phyloP scores from a whole-genome alignment of 1,284 basidiomycete genomes.

The Apiotrichum akiyoshidainum region DNA sequence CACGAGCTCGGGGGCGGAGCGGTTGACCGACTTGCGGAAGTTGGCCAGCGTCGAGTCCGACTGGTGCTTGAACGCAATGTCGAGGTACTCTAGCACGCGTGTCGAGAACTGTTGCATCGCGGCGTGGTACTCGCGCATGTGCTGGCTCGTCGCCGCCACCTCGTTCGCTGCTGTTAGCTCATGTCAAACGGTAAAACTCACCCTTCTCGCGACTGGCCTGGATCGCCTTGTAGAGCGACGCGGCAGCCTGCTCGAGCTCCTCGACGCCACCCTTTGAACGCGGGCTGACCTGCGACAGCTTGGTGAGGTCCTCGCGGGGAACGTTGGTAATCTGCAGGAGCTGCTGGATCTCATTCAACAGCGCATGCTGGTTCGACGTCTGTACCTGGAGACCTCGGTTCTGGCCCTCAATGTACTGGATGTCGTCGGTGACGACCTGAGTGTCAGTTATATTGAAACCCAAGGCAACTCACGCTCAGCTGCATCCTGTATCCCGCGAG shows the following conservation, averaged over 20 bases:
- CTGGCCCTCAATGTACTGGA: slow-evolving; percentile 91
- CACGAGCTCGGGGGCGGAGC: slow-evolving; percentile 50
- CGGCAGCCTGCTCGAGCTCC: slow-evolving; percentile 74
- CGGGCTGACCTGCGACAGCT: slow-evolving; percentile 79
- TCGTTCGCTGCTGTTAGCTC: slow-evolving; percentile 53
- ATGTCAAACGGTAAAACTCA: slow-evolving; percentile 36
- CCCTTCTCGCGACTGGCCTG: slow-evolving; percentile 84
- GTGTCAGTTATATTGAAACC: slow-evolving; percentile 13
- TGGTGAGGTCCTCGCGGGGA: slow-evolving; percentile 67
- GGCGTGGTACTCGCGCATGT: slow-evolving; percentile 81
- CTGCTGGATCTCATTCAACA: slow-evolving; percentile 77
- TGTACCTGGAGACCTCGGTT: slow-evolving; percentile 96
- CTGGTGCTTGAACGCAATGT: slow-evolving; percentile 81
- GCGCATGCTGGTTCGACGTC: slow-evolving; percentile 85
- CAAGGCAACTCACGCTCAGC: slow-evolving; percentile 76
- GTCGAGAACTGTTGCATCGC: slow-evolving; percentile 89
- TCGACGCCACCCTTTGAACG: slow-evolving; percentile 72
- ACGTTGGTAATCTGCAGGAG: slow-evolving; percentile 94
- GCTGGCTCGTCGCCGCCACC: slow-evolving; percentile 90
- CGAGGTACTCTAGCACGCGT: slow-evolving; percentile 80
- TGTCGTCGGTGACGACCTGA: slow-evolving; percentile 90
- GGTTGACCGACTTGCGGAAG: slow-evolving; percentile 34
- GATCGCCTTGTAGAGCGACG: slow-evolving; percentile 91
- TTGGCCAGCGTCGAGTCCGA: slow-evolving; percentile 48
- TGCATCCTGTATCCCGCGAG: slow-evolving; percentile 91